These are phyloP conservation scores for Acer saccharum DNA, from an alignment of 345 rosid genomes.

Conservation along the genomic window DNA sequence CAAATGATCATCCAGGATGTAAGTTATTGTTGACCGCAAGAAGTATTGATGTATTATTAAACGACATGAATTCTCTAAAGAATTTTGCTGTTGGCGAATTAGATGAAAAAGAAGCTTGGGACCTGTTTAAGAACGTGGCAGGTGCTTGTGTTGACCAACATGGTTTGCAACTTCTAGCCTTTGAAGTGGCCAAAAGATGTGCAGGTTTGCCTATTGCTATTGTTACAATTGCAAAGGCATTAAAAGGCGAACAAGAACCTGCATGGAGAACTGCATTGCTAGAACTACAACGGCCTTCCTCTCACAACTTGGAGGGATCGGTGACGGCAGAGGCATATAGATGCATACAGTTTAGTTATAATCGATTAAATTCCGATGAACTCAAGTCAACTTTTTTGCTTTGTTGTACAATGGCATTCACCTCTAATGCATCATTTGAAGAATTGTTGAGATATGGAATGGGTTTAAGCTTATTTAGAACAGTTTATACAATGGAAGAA, in stretches of 20 bases:
- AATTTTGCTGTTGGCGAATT: background rate
- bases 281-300: background rate
- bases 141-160: conserved; percentile 8
- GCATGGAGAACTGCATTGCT: conserved; percentile 29
- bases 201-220: conserved; percentile 21
- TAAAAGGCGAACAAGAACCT: background rate
- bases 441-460: conserved; percentile 26
- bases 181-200: conserved; percentile 22
- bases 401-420: background rate
- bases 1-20: background rate
- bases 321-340: background rate
- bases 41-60: background rate
- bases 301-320: background rate
- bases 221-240: conserved; percentile 18
- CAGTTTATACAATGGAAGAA: background rate
- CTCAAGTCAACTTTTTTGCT: background rate
- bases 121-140: conserved; percentile 22
- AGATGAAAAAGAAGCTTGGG: conserved; percentile 28
- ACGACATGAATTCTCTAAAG: background rate
- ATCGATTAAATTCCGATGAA: background rate
- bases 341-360: background rate
- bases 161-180: conserved; percentile 11
- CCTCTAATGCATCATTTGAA: background rate
- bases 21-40: background rate
- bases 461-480: conserved; percentile 25